Base-by-base conservation (phyloP, 768 basidiomycete species). In the Clavaria fumosa region DNA sequence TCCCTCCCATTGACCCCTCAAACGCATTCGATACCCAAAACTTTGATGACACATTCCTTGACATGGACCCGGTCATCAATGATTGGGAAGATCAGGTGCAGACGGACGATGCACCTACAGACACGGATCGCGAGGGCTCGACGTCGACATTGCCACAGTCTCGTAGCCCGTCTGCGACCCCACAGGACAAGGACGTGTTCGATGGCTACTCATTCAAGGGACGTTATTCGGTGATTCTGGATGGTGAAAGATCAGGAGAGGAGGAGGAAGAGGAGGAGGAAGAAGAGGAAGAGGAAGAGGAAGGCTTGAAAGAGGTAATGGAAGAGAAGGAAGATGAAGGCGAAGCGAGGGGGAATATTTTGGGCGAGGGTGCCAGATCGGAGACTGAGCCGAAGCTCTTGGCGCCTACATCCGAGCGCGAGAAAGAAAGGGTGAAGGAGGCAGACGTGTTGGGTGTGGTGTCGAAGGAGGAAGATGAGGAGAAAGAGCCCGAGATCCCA, bases 21-120 rank as follows among this genome's bases (percentile, higher is more conserved):
- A 86, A 93, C 59, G 90, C 90, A 43, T 77, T 78, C 49, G 95
- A 99, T 69, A 91, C 86, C 46, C 85, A 86, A 56, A 96, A 97
- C 60, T 99, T 97, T 56, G 93, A 97, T 56, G 85, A 91, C 44
- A 78, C 85, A 27, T 97, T 95, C 74, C 69, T 97, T 42, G 84
- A 84, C 52, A 93, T 97, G 84, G 79, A 82, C 46, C 86, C 90
- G 17, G 78, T 84, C 34, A 74, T 97, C 43, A 83, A 90, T 45
- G 80, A 82, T 36, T 78, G 77, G 31, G 65, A 70, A 23, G 64
- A 70, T 34, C 66, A 68, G 44, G 64, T 63, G 38, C 77, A 80
- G 50, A 80, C 77, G 18, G 80, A 80, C 52, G 76, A 78, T 43
- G 71, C 69, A 9, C 66, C 75, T 14, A 80, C 78, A 0, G 80